Evolutionary conservation across 164 flowering plant genomes (phyloP).

Genomic region (Magnolia officinalis): DNA sequence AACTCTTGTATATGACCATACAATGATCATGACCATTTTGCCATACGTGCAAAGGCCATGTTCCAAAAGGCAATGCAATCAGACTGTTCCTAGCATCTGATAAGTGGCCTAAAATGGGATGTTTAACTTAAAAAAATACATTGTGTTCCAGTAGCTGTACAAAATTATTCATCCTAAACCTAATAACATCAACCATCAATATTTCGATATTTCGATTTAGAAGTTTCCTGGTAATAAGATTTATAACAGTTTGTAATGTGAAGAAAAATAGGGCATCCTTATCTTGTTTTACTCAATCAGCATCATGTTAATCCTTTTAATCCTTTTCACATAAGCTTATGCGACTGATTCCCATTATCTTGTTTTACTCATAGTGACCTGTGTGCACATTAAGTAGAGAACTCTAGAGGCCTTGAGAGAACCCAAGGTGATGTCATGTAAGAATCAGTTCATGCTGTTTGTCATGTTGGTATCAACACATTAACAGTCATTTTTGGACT

Average conservation of each 20-base stretch:
- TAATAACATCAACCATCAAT: too few relatives aligned
- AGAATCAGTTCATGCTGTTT: conserved; percentile 21
- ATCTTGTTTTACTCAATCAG: too few relatives aligned
- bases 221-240: too few relatives aligned
- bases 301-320: too few relatives aligned
- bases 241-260: too few relatives aligned
- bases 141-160: too few relatives aligned
- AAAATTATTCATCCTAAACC: too few relatives aligned
- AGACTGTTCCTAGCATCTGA: neutral
- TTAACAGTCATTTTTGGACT: too few relatives aligned
- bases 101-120: neutral
- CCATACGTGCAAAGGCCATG: neutral
- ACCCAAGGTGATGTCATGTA: conserved; percentile 97
- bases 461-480: too few relatives aligned
- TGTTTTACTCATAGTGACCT: conserved; percentile 46
- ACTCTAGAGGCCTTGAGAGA: conserved; percentile 78
- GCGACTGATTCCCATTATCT: conserved; percentile 4
- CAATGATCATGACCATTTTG: neutral
- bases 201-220: too few relatives aligned
- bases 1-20: neutral
- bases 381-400: conserved; percentile 64
- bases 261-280: too few relatives aligned
- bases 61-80: neutral
- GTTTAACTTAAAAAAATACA: too few relatives aligned
- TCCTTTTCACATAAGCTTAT: neutral